A percentile compares a stretch with the other conserved stretches of the same genome.
Evolutionary conservation across 2,329 filamentous ascomycete genomes (phyloP).

Genomic region (Fusarium nygamai): DNA sequence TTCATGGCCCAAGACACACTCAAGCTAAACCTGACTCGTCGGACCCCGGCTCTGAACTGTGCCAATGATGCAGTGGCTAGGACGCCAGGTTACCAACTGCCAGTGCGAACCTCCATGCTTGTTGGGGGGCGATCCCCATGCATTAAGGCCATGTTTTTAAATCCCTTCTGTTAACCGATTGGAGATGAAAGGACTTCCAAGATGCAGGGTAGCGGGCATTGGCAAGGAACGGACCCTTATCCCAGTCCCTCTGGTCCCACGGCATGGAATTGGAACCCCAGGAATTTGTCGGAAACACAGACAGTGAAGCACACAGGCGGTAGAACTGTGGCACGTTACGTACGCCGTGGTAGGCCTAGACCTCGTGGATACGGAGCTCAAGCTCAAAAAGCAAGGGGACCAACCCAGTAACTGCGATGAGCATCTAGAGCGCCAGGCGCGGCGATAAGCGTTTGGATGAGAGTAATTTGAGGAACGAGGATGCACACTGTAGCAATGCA

Average conservation of each 20-base stretch:
- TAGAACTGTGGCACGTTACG: slow-evolving; percentile 29
- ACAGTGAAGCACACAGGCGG: slow-evolving; percentile 9
- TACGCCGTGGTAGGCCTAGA: slow-evolving; percentile 25
- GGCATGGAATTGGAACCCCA: slow-evolving; percentile 29
- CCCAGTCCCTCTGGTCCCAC: slow-evolving; percentile 23
- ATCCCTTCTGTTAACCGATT: slow-evolving; percentile 26
- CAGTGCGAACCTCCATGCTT: slow-evolving; percentile 35
- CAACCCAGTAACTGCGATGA: background rate
- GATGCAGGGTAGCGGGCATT: slow-evolving; percentile 32
- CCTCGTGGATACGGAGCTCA: slow-evolving; percentile 14
- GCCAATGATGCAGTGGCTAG: slow-evolving; percentile 39
- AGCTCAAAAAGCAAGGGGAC: slow-evolving; percentile 1
- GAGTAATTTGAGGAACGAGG: background rate
- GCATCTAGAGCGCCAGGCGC: slow-evolving; percentile 33
- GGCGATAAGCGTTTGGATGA: slow-evolving; percentile 22
- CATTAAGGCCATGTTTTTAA: slow-evolving; percentile 29
- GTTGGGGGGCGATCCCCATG: slow-evolving; percentile 39
- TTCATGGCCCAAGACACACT: slow-evolving; percentile 33
- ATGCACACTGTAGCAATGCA: background rate
- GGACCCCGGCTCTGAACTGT: slow-evolving; percentile 17
- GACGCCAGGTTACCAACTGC: slow-evolving; percentile 18
- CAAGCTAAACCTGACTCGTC: slow-evolving; percentile 38
- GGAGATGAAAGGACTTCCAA: slow-evolving; percentile 17
- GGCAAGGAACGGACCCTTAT: slow-evolving; percentile 18
- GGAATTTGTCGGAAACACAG: slow-evolving; percentile 21